A percentile compares a stretch with the other conserved stretches of the same genome.
Conservation (phyloP, 768 basidiomycete species). For the Termitomyces sp. region DNA sequence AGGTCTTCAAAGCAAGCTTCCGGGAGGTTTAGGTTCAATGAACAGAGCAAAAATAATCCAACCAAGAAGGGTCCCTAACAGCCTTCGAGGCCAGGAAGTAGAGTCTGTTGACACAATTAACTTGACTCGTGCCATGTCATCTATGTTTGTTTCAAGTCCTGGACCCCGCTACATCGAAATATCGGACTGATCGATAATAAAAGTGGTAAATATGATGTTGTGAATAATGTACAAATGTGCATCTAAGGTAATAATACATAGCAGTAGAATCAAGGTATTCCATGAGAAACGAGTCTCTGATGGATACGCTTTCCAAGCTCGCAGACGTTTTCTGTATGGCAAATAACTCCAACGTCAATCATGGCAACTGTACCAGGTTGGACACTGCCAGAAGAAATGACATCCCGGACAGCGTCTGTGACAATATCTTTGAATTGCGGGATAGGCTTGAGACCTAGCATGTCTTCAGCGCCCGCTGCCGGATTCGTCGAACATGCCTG, state of each 20-base stretch:
- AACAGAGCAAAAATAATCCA: background rate
- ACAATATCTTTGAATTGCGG: constrained; percentile 52
- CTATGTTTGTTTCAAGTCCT: constrained; percentile 9
- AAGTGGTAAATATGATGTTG: background rate
- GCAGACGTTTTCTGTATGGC: constrained; percentile 42
- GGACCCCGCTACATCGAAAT: constrained; percentile 10
- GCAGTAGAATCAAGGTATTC: background rate
- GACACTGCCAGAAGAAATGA: constrained; percentile 23
- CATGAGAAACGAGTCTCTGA: constrained; percentile 8
- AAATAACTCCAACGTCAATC: constrained; percentile 60
- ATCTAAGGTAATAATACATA: background rate
- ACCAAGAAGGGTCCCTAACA: background rate
- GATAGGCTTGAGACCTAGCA: constrained; percentile 50
- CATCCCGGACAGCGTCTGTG: constrained; percentile 40
- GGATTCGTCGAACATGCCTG: constrained; percentile 10
- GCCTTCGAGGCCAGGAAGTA: background rate
- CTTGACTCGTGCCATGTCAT: constrained; percentile 10
- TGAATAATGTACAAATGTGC: background rate
- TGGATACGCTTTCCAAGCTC: constrained; percentile 41
- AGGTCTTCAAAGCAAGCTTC: too few species aligned
- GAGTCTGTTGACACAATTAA: background rate
- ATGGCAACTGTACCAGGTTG: constrained; percentile 40
- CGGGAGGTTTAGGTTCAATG: background rate
- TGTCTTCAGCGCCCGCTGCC: constrained; percentile 6
- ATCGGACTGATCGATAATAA: constrained; percentile 13